Base-by-base conservation (phyloP, 148 eudicot genomes). In the Spergularia marina region DNA sequence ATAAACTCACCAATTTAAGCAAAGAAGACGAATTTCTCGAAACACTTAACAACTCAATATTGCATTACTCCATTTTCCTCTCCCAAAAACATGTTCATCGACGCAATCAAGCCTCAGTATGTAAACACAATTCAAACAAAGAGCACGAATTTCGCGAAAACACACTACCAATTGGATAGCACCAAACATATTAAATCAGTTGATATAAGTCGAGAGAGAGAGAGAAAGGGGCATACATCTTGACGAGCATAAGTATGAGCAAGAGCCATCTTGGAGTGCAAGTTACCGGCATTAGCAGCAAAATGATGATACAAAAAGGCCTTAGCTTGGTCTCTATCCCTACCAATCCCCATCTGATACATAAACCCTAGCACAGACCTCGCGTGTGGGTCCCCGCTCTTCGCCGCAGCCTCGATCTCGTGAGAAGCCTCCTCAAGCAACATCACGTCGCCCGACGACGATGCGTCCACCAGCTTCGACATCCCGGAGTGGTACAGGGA, bases 181-280 rank as follows among this genome's bases (percentile, higher is more conserved):
- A 44, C 49, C 4, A 30, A 30, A 30, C 36, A 30, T 30, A 30
- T 30, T 3, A 30, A 2, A 44, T 44, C 49, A 44, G 49, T 5
- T 44, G 1, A 44, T 44, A 44, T 4, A 0, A 44, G 6, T 44
- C 49, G 17, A 65, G 11, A 40, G n/a, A 20, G 44, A 71, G 7
- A 70, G 11, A 4, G 16, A 23, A 56, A 51, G 25, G 18, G n/a
- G 21, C 87, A 49, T 79, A 94, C 98, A 65, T 89, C 92, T 82
- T 95, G 98, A 7, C 96, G 84, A 73, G 88, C 77, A 69, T 95
- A 95, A 20, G 86, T 89, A 70, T 86, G 87, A 65, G 98, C 98
- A 23, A 88, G 79, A 12, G 90, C 96, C 92, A 95, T 86, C 89
- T 92, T 95, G 10, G 96, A 87, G 78, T 90, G 94, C 87, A 88